phyloP scores from a whole-genome alignment of 345 rosid species.

The Euphorbia lathyris region DNA sequence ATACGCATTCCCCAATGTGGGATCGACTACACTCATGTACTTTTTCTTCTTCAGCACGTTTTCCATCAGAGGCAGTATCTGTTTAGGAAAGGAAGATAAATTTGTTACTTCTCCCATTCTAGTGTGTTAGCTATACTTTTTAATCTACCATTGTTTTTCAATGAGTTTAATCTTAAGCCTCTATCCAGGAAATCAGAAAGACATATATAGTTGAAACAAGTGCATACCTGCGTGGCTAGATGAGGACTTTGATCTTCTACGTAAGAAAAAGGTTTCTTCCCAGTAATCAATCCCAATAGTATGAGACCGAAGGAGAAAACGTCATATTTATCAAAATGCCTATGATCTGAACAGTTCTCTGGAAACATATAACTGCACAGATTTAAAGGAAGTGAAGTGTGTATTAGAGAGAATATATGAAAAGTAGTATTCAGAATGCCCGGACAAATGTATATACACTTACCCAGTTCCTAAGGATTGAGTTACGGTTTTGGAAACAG shows the following conservation, averaged over 20 bases:
- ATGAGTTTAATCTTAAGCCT: too few species aligned
- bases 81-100: not conserved
- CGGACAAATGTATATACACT: too few species aligned
- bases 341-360: not conserved
- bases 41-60: conserved; percentile 40
- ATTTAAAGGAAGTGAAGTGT: too few species aligned
- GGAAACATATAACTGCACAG: conserved; percentile 3
- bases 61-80: conserved; percentile 17
- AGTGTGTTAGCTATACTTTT: too few species aligned
- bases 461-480: not conserved
- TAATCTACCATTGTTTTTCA: too few species aligned
- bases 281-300: not conserved
- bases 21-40: conserved; percentile 28
- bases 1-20: conserved; percentile 16
- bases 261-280: not conserved
- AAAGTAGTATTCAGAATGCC: not conserved
- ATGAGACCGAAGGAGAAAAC: not conserved
- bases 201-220: too few species aligned
- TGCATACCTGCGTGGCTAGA: not conserved
- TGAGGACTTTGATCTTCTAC: not conserved
- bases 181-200: too few species aligned
- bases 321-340: not conserved
- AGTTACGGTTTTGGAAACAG: too few species aligned
- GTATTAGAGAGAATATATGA: too few species aligned
- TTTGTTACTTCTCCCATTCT: too few species aligned